Evolutionary conservation across 257 asterid species (phyloP).

Genomic region (Plantago major): DNA sequence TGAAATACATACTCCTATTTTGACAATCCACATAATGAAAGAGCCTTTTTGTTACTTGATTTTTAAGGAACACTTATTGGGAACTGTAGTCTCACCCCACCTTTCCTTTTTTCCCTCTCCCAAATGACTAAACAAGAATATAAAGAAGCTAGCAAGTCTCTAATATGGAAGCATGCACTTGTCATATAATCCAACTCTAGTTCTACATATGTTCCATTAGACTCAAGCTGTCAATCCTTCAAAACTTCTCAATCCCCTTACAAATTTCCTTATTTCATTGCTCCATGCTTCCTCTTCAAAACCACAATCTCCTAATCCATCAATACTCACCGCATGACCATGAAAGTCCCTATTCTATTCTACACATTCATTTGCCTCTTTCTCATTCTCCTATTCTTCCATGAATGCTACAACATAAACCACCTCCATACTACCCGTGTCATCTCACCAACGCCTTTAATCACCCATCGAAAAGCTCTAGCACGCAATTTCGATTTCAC

Average conservation of each 20-base stretch:
- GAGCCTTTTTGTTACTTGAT: slow-evolving; percentile 56
- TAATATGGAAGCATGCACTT: slow-evolving; percentile 48
- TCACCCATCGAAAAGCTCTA: slow-evolving; percentile 43
- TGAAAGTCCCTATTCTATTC: slow-evolving; percentile 34
- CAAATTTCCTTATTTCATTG: slow-evolving; percentile 29
- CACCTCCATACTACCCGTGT: slow-evolving; percentile 13
- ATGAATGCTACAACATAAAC: slow-evolving; percentile 28
- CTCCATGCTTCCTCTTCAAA: slow-evolving; percentile 69
- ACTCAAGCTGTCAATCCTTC: slow-evolving; percentile 50
- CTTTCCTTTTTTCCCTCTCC: background rate
- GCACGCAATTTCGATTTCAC: slow-evolving; percentile 53
- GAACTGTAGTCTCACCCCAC: slow-evolving; percentile 28
- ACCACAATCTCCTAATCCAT: slow-evolving; percentile 29
- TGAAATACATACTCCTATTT: slow-evolving; percentile 17
- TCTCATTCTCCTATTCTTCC: slow-evolving; percentile 32
- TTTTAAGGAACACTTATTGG: slow-evolving; percentile 78
- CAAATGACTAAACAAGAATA: slow-evolving; percentile 30
- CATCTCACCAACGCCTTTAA: slow-evolving; percentile 13
- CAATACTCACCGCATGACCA: slow-evolving; percentile 25
- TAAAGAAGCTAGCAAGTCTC: slow-evolving; percentile 47
- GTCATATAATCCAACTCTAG: slow-evolving; percentile 35
- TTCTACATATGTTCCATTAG: slow-evolving; percentile 23
- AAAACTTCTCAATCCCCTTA: background rate
- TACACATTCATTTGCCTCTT: slow-evolving; percentile 26
- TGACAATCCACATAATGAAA: slow-evolving; percentile 57